These are phyloP conservation scores for Sphagnum tenellum DNA, from an alignment of 225 moss, liverwort and hornwort species.

Conservation along the genomic window DNA sequence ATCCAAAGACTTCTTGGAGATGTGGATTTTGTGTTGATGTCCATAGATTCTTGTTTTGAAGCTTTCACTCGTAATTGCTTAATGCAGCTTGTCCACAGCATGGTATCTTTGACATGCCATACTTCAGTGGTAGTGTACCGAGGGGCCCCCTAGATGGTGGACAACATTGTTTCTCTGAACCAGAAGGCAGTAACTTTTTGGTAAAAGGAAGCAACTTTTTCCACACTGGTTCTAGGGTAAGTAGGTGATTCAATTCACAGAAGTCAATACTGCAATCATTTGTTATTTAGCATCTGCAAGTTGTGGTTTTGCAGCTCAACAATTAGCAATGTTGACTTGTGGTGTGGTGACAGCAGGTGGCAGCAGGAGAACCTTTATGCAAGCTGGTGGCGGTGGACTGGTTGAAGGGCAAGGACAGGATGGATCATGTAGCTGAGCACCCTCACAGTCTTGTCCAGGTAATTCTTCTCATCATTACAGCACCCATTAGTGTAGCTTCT, in stretches of 20 bases:
- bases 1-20: no score
- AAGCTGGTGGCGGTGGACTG: constrained; percentile 65
- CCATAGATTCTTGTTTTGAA: no score
- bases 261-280: no score
- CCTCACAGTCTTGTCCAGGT: constrained; percentile 60
- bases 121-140: constrained; percentile 38
- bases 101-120: constrained; percentile 34
- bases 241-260: constrained; percentile 1
- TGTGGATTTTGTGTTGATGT: no score
- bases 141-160: constrained; percentile 48
- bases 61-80: no score
- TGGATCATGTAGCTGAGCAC: constrained; percentile 46
- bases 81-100: not conserved
- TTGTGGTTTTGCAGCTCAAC: not conserved
- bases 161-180: constrained; percentile 56
- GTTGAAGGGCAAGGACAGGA: constrained; percentile 48
- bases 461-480: constrained; percentile 2
- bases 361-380: constrained; percentile 50
- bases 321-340: not conserved
- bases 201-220: constrained; percentile 43
- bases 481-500: no score
- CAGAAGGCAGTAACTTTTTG: constrained; percentile 43
- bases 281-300: no score
- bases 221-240: constrained; percentile 45
- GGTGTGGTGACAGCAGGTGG: constrained; percentile 21